Base-by-base conservation (phyloP, 1,284 basidiomycete genomes). In the Moesziomyces antarcticus region DNA sequence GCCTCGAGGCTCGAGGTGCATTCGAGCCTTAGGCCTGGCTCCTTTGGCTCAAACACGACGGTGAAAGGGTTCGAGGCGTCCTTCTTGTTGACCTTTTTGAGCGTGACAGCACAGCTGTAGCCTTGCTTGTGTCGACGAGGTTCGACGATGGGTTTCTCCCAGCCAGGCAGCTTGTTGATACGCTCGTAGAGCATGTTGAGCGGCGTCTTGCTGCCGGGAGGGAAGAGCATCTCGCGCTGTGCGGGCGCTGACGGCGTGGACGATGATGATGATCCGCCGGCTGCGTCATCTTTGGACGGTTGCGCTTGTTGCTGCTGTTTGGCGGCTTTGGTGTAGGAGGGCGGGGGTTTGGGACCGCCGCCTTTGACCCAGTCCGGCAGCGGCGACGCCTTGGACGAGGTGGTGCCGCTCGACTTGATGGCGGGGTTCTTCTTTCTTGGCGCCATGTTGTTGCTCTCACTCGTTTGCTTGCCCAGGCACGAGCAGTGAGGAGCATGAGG, bases 361-460 rank as follows among this genome's bases (percentile, higher is more conserved):
- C 76, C 74, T 64, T 83, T 83, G 50, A 83, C 82, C 80, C 82
- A 83, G 61, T 83, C 82, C 18, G 82, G 82, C 22, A 83, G 62
- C 13, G 82, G 79, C 48, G 77, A 75, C 1, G 82, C 81, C 54
- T 83, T 83, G 46, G 76, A 80, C 40, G 78, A 80, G 24, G 80
- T 83, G 18, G 80, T 68, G 41, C 82, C 81, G 56, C 74, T 82
- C 52, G 75, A 74, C 59, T 82, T 82, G 68, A 82, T 82, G 46
- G 78, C 64, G 21, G 80, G 70, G 47, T 76, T 82, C 70, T 80
- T 82, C 53, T 81, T 80, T 8, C 80, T 63, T 10, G 77, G 80
- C 54, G 75, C 80, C 81, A 82, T 82, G 9, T 9, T 51, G 37
- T 18, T 33, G 30, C 30, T 33, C 30, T 33, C 13, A 7, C 10